Percentiles rank a stretch among this genome's conserved stretches.
Evolutionary conservation across 1,284 basidiomycete species (phyloP).

Genomic region (Cryptococcus sp.): DNA sequence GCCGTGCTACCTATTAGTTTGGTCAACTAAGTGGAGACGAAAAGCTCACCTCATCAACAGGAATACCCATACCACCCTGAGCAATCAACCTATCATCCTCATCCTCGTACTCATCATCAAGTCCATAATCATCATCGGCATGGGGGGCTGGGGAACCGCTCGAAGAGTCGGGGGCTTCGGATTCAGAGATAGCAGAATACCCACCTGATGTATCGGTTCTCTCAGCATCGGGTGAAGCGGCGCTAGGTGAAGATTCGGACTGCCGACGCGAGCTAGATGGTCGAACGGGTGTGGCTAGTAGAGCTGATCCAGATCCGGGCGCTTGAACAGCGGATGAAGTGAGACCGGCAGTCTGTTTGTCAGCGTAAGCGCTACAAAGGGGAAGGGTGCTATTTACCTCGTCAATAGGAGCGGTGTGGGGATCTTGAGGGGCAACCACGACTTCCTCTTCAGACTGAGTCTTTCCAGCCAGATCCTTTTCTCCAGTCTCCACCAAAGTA

Average conservation of each 20-base stretch:
- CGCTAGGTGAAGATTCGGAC: slow-evolving; percentile 22
- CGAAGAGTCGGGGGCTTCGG: slow-evolving; percentile 42
- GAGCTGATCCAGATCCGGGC: slow-evolving; percentile 58
- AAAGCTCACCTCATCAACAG: slow-evolving; percentile 63
- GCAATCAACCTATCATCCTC: slow-evolving; percentile 75
- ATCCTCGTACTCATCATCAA: slow-evolving; percentile 58
- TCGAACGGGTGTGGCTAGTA: slow-evolving; percentile 27
- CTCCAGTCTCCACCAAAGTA: not conserved
- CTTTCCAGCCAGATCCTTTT: not conserved
- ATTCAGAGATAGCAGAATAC: slow-evolving; percentile 34
- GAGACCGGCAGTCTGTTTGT: slow-evolving; percentile 60
- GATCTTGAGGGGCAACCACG: slow-evolving; percentile 30
- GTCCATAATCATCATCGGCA: slow-evolving; percentile 50
- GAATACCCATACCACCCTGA: slow-evolving; percentile 76
- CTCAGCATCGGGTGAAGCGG: slow-evolving; percentile 16
- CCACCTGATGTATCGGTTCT: slow-evolving; percentile 32
- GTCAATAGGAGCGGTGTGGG: slow-evolving; percentile 33
- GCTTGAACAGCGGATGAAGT: slow-evolving; percentile 66
- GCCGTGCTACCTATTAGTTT: slow-evolving; percentile 60
- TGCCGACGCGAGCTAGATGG: slow-evolving; percentile 25
- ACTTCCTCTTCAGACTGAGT: slow-evolving; percentile 16
- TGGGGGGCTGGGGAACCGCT: slow-evolving; percentile 52
- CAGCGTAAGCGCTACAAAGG: not conserved
- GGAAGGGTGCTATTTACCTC: slow-evolving; percentile 26
- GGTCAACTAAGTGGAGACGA: not conserved